Evolutionary conservation across 306 rosid species (phyloP).

Genomic region (Crataegus laevigata): DNA sequence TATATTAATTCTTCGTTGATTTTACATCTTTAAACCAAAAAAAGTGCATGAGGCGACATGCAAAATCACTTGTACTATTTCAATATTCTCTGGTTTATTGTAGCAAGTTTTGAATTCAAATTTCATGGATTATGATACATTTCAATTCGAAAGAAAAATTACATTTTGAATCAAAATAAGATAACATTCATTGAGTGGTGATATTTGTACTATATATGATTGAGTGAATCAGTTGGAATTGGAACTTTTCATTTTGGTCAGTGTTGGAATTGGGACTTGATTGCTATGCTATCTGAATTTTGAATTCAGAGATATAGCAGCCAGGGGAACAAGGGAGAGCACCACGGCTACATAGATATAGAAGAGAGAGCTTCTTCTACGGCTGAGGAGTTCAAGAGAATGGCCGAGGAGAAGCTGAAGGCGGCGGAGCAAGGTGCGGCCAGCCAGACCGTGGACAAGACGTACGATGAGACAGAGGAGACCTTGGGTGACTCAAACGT

Average conservation of each 20-base stretch:
- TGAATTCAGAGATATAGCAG: not conserved
- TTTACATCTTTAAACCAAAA: too few relatives aligned
- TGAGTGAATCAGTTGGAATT: not conserved
- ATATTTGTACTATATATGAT: not conserved
- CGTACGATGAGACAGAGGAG: constrained; percentile 2
- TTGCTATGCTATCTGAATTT: not conserved
- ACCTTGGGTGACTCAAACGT: not conserved
- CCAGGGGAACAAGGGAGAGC: constrained; percentile 4
- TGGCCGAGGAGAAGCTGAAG: constrained; percentile 26
- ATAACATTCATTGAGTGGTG: not conserved
- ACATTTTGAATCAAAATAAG: not conserved
- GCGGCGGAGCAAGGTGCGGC: constrained; percentile 5
- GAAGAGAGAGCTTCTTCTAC: constrained; percentile 27
- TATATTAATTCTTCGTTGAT: too few relatives aligned
- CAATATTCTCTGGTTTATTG: too few relatives aligned
- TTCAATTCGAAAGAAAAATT: not conserved
- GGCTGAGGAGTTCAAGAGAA: constrained; percentile 13
- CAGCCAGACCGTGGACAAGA: constrained; percentile 9
- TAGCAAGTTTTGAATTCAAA: too few relatives aligned
- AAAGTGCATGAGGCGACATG: too few relatives aligned
- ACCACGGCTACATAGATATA: not conserved
- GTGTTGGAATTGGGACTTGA: not conserved
- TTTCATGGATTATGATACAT: too few relatives aligned
- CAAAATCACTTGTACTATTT: too few relatives aligned
- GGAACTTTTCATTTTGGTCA: too few relatives aligned